A percentile compares a stretch with the other conserved stretches of the same genome.
Conservation (phyloP, 208 protist genomes). For the Acanthamoeba polyphaga region DNA sequence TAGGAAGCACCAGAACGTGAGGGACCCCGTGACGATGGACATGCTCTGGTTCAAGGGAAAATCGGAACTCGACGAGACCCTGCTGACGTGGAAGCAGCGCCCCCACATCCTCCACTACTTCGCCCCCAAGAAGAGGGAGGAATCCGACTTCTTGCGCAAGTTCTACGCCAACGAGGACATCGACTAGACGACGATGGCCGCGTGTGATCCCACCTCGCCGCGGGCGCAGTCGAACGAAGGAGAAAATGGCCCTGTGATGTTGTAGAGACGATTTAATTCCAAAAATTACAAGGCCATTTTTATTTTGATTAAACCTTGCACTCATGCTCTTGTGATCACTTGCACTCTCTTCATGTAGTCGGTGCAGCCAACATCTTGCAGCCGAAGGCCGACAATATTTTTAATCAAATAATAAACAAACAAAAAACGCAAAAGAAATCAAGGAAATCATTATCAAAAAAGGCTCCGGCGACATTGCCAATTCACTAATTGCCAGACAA, state of each 20-base stretch:
- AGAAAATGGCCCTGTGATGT: too few species aligned
- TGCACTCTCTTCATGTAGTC: too few species aligned
- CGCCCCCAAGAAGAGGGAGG: conserved; percentile 60
- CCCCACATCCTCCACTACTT: conserved; percentile 53
- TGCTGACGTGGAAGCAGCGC: conserved; percentile 45
- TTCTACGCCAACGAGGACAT: conserved; percentile 63
- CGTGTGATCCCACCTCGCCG: too few species aligned
- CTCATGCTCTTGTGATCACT: too few species aligned
- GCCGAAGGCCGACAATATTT: not conserved
- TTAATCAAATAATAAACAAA: not conserved
- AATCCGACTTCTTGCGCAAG: conserved; percentile 66
- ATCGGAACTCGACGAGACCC: conserved; percentile 49
- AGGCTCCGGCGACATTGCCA: not conserved
- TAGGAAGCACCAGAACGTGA: conserved; percentile 69
- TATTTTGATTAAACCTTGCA: too few species aligned
- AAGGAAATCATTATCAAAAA: not conserved
- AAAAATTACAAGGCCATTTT: too few species aligned
- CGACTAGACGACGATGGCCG: not conserved
- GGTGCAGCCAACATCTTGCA: not conserved
- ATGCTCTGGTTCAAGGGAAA: conserved; percentile 56
- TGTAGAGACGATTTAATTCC: too few species aligned
- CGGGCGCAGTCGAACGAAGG: too few species aligned
- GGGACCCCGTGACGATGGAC: conserved; percentile 59
- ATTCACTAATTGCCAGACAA: not conserved
- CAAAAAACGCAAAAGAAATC: not conserved